A percentile compares a stretch with the other conserved stretches of the same genome.
These are phyloP conservation scores for Microsporum canis DNA, from an alignment of 2,329 filamentous ascomycete genomes.

Conservation along the genomic window DNA sequence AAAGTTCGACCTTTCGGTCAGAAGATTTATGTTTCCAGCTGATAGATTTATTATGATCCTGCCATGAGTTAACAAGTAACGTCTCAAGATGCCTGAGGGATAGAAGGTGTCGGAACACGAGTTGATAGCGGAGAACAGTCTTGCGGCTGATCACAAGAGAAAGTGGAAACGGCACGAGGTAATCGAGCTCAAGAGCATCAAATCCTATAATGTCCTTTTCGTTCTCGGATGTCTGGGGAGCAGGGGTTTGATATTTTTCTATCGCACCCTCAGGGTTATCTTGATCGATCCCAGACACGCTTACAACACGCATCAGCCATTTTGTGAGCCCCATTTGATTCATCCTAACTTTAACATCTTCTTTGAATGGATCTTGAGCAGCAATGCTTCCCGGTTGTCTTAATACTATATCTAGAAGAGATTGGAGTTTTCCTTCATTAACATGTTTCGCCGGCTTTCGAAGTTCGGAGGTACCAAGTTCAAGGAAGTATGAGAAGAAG, in stretches of 20 bases:
- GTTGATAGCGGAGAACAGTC: slow-evolving; percentile 92
- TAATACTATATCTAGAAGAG: slow-evolving; percentile 84
- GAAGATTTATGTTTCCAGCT: slow-evolving; percentile 75
- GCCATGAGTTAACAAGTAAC: slow-evolving; percentile 77
- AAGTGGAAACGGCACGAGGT: slow-evolving; percentile 85
- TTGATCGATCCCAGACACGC: slow-evolving; percentile 88
- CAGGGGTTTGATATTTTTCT: slow-evolving; percentile 63
- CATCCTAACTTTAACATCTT: slow-evolving; percentile 96
- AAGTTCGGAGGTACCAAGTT: slow-evolving; percentile 78
- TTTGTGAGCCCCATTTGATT: slow-evolving; percentile 88
- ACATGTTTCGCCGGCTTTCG: slow-evolving; percentile 79
- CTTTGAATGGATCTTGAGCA: slow-evolving; percentile 90
- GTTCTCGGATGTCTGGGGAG: slow-evolving; percentile 54
- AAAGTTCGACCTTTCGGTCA: slow-evolving; percentile 64
- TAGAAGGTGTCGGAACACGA: slow-evolving; percentile 86
- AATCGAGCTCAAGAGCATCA: slow-evolving; percentile 87
- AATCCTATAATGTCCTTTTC: slow-evolving; percentile 81
- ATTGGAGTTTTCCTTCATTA: slow-evolving; percentile 88
- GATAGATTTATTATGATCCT: slow-evolving; percentile 68
- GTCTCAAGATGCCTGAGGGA: slow-evolving; percentile 83
- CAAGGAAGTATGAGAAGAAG: slow-evolving; percentile 96
- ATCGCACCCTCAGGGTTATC: slow-evolving; percentile 51
- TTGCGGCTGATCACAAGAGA: slow-evolving; percentile 92
- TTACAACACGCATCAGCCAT: slow-evolving; percentile 90
- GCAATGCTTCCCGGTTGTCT: slow-evolving; percentile 94